Percentiles rank a stretch among this genome's conserved stretches.
phyloP scores from a whole-genome alignment of 768 basidiomycete genomes.

The Lentinula lateritia region DNA sequence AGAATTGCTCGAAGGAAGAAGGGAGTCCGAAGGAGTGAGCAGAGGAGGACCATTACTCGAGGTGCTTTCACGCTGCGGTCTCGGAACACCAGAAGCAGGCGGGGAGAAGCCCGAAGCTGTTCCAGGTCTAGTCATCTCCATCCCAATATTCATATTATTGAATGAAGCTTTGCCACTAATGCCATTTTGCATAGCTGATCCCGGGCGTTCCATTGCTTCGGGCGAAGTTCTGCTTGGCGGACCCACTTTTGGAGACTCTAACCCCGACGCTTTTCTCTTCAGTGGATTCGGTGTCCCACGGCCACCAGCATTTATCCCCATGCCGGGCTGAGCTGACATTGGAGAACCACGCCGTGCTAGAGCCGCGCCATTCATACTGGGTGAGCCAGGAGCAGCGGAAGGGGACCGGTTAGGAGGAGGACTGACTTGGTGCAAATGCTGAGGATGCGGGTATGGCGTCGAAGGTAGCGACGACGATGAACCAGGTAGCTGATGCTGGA shows the following conservation, averaged over 20 bases:
- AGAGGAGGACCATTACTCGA: background rate
- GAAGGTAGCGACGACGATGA: background rate
- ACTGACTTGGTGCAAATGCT: conserved; percentile 2
- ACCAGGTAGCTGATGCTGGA: background rate
- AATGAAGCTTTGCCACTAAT: background rate
- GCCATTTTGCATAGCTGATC: conserved; percentile 3
- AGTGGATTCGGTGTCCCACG: conserved; percentile 5
- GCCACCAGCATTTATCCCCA: background rate
- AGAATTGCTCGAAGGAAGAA: background rate
- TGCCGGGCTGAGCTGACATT: background rate
- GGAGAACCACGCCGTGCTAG: background rate
- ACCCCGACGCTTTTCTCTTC: conserved; percentile 3
- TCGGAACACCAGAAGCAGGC: background rate
- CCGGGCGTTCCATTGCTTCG: background rate
- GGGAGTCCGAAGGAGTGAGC: background rate
- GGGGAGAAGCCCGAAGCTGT: background rate
- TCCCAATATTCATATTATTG: conserved; percentile 3
- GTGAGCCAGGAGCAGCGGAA: background rate
- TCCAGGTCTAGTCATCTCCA: conserved; percentile 2
- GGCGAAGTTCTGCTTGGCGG: background rate
- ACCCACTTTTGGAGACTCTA: conserved; percentile 3
- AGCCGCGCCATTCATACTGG: background rate
- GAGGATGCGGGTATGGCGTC: background rate
- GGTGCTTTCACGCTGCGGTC: background rate
- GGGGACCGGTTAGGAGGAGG: background rate